Evolutionary conservation across 2,329 filamentous ascomycete genomes (phyloP).

Genomic region (Pezicula rhizophila): DNA sequence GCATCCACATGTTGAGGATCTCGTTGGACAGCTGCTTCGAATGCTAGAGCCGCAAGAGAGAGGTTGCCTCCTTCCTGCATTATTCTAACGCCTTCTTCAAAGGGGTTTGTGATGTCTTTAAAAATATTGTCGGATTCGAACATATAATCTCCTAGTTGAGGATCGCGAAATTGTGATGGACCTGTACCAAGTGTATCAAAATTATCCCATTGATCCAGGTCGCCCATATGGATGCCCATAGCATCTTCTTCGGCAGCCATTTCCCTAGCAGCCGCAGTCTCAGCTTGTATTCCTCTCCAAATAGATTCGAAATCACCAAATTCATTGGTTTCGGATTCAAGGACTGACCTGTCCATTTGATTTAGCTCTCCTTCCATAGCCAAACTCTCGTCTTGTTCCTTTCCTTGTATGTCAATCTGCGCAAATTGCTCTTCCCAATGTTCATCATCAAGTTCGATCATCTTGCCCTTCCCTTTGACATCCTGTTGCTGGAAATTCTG

Average conservation of each 20-base stretch:
- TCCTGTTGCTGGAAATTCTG: constrained; percentile 37
- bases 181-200: constrained; percentile 68
- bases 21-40: constrained; percentile 91
- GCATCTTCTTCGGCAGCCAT: constrained; percentile 59
- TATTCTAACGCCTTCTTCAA: constrained; percentile 87
- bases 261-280: constrained; percentile 63
- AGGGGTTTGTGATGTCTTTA: constrained; percentile 73
- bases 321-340: constrained; percentile 66
- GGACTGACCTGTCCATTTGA: constrained; percentile 78
- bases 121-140: constrained; percentile 96
- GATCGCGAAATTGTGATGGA: constrained; percentile 58
- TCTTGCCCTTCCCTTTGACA: constrained; percentile 78
- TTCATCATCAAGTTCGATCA: constrained; percentile 88
- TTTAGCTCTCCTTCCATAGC: constrained; percentile 61
- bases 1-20: constrained; percentile 82
- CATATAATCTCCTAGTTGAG: constrained; percentile 80
- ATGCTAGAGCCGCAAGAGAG: constrained; percentile 86
- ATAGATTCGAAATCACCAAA: constrained; percentile 87
- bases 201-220: constrained; percentile 73
- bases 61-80: constrained; percentile 92
- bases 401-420: constrained; percentile 64
- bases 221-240: constrained; percentile 59
- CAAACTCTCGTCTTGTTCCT: constrained; percentile 36
- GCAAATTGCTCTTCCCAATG: constrained; percentile 98
- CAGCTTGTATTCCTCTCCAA: constrained; percentile 76